Base-by-base conservation (phyloP, 2,329 filamentous ascomycete species). In the Rhynchosporium graminicola region DNA sequence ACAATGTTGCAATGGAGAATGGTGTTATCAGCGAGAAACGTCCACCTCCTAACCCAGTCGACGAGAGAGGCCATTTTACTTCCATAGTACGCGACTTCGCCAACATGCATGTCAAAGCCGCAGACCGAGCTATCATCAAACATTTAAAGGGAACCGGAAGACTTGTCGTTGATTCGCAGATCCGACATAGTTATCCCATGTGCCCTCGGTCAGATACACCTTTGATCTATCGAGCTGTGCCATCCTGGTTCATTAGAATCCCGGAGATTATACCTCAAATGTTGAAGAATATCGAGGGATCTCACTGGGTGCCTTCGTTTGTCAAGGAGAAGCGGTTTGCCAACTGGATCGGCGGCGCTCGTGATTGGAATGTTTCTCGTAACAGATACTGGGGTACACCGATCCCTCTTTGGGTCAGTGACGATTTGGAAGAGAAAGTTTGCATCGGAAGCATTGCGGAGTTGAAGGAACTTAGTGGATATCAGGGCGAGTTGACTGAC, bases 351-450 rank as follows among this genome's bases (percentile, higher is more conserved):
- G 81, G 84, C 63, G 94, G 94, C 73, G 93, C 94, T 13, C 88
- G 89, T 63, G 94, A 98, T 76, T 98, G 94, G 94, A 96, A 97
- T 74, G 89, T 98, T 38, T 95, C 92, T 59, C 84, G 94, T 68
- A 97, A 96, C 76, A 85, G 94, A 61, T 98, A 96, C 77, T 97
- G 94, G 94, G 94, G 94, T 57, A 97, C 92, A 0, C 93, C 93
- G 1, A 87, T 97, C 63, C 93, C 93, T 6, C 77, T 97, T 42
- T 98, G 94, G 94, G 89, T 91, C 43, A 96, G 91, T 72, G 91
- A 96, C 36, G 93, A 97, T 73, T 81, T 88, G 72, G 89, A 94
- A 73, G 94, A 98, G 77, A 81, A 90, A 65, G 84, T 98, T 33
- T 96, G 92, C 71, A 78, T 97, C 60, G 92, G 93, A 59, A 96